A percentile compares a stretch with the other conserved stretches of the same genome.
Evolutionary conservation across 2,329 filamentous ascomycete species (phyloP).

Genomic region (Corynespora cassiicola): DNA sequence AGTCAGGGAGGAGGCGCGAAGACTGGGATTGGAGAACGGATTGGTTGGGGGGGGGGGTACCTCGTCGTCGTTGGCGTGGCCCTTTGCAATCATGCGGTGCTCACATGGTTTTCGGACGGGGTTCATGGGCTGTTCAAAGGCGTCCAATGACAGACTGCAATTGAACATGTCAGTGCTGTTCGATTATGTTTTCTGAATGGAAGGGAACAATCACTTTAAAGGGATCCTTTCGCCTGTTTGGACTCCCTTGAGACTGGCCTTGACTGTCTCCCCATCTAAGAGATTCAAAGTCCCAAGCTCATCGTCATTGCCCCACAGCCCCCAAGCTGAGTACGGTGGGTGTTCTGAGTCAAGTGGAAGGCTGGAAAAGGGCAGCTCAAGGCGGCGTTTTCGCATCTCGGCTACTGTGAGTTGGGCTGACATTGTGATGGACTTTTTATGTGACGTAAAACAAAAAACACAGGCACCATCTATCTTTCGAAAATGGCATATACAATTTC

Average conservation of each 20-base stretch:
- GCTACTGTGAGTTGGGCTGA: too few relatives aligned
- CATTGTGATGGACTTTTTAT: too few relatives aligned
- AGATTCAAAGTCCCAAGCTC: conserved; percentile 7
- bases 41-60: too few relatives aligned
- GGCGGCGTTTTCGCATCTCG: not conserved
- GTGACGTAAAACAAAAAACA: too few relatives aligned
- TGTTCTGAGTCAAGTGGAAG: conserved; percentile 6
- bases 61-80: conserved; percentile 1
- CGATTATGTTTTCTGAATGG: not conserved
- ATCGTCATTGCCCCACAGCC: conserved; percentile 4
- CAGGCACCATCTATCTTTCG: too few relatives aligned
- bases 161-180: not conserved
- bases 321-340: conserved; percentile 8
- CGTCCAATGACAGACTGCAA: not conserved
- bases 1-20: not conserved
- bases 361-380: conserved; percentile 3
- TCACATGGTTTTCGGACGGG: not conserved
- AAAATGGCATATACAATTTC: too few relatives aligned
- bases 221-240: too few relatives aligned
- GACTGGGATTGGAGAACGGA: too few relatives aligned
- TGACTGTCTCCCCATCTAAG: conserved; percentile 1
- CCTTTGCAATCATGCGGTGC: conserved; percentile 1
- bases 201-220: not conserved
- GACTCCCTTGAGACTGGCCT: too few relatives aligned
- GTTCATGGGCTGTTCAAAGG: conserved; percentile 1